Conservation (phyloP, 2,329 filamentous ascomycete species). For the Coniochaeta sp. region DNA sequence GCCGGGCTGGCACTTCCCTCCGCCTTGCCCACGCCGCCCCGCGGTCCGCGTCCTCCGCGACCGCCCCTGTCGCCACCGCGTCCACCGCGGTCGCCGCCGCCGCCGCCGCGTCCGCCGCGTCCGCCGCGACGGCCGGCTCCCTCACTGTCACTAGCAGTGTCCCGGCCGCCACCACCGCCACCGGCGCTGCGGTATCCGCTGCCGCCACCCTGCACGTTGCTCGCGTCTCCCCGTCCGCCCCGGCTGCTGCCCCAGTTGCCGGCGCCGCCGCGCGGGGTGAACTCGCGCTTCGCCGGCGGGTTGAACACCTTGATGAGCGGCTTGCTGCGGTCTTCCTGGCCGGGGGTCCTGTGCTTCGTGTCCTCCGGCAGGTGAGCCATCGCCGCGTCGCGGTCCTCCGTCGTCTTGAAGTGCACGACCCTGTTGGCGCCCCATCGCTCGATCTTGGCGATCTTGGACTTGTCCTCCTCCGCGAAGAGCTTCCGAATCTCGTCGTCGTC, state of each 20-base stretch:
- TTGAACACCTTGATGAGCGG: conserved; percentile 80
- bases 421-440: conserved; percentile 77
- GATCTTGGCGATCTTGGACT: conserved; percentile 69
- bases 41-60: neutral
- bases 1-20: conserved; percentile 50
- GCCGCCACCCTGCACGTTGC: conserved; percentile 45
- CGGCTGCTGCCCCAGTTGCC: conserved; percentile 61
- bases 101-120: conserved; percentile 47
- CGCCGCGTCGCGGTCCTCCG: conserved; percentile 74
- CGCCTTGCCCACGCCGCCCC: conserved; percentile 33
- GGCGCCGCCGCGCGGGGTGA: conserved; percentile 54
- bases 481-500: conserved; percentile 76
- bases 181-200: conserved; percentile 82
- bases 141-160: conserved; percentile 65
- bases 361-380: conserved; percentile 69
- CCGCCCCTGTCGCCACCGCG: conserved; percentile 27
- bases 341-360: conserved; percentile 57
- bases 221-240: conserved; percentile 51
- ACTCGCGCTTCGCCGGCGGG: conserved; percentile 53
- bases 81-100: conserved; percentile 50
- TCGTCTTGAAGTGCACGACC: conserved; percentile 76
- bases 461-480: conserved; percentile 77
- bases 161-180: conserved; percentile 65
- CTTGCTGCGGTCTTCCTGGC: conserved; percentile 64
- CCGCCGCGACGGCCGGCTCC: conserved; percentile 47